phyloP scores from a whole-genome alignment of 2,329 filamentous ascomycete genomes.

The Diplocarpon rosae region DNA sequence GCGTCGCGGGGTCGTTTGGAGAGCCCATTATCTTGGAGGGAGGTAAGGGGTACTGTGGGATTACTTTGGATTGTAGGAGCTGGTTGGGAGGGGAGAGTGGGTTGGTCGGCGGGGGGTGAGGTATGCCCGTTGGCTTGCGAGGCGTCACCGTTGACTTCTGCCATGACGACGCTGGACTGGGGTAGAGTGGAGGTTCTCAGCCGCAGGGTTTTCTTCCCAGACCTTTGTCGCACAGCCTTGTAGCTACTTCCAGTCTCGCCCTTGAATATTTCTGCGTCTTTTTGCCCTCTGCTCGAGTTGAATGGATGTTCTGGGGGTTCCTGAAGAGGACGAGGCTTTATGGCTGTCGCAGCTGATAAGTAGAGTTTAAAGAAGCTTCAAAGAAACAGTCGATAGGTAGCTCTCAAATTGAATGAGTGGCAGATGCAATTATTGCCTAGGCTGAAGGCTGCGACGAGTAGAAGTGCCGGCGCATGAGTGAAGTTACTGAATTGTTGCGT shows the following conservation, averaged over 20 bases:
- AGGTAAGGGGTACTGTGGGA: constrained; percentile 25
- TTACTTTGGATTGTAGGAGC: constrained; percentile 11
- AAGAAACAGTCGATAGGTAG: no score
- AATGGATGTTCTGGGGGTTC: no score
- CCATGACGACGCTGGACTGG: constrained; percentile 13
- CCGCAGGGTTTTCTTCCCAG: no score
- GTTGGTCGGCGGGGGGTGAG: constrained; percentile 17
- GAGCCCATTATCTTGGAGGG: constrained; percentile 24
- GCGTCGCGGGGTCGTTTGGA: constrained; percentile 60
- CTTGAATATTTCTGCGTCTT: no score
- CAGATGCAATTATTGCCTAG: no score
- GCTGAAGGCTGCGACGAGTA: no score
- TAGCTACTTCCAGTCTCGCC: not conserved
- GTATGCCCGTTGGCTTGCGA: constrained; percentile 45
- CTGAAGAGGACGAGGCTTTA: not conserved
- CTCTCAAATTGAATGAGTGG: no score
- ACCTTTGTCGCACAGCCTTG: not conserved
- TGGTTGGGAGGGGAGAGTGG: constrained; percentile 8
- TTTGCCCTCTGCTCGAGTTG: no score
- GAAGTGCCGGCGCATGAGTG: constrained; percentile 7
- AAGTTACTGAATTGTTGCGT: not conserved
- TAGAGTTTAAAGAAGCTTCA: no score
- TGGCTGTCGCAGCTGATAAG: no score
- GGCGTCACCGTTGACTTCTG: constrained; percentile 25
- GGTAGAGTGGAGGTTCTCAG: not conserved